Percentiles rank a stretch among this genome's conserved stretches.
Conservation (phyloP, 169 alveolate genomes). For the Eimeria sp. region DNA sequence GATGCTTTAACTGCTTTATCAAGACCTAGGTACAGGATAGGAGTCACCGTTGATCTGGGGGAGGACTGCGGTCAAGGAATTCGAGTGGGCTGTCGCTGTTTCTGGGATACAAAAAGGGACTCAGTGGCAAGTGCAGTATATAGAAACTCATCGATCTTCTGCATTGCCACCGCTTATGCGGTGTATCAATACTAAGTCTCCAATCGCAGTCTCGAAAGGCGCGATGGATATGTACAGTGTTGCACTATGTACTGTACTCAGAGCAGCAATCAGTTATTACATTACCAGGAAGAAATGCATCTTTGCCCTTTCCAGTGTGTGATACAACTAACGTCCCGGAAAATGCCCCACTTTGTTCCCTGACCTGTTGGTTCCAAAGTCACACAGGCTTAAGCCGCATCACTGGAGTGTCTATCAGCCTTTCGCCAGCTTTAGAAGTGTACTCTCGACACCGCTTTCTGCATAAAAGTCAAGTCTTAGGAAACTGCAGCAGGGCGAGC, state of each 20-base stretch:
- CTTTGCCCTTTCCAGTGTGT: not conserved
- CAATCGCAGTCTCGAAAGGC: not conserved
- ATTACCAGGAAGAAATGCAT: not conserved
- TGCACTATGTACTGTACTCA: not conserved
- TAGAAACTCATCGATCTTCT: conserved; percentile 19
- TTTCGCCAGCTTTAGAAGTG: too few relatives aligned
- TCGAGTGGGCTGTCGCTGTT: conserved; percentile 69
- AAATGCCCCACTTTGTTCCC: not conserved
- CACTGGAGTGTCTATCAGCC: too few relatives aligned
- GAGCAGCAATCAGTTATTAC: not conserved
- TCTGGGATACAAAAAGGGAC: conserved; percentile 54
- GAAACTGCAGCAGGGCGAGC: too few relatives aligned
- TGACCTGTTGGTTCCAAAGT: too few relatives aligned
- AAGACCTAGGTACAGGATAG: conserved; percentile 50
- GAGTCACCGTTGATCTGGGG: conserved; percentile 51
- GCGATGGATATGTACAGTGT: not conserved
- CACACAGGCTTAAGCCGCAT: too few relatives aligned
- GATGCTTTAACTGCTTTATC: conserved; percentile 32
- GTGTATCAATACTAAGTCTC: conserved; percentile 49
- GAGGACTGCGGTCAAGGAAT: conserved; percentile 72
- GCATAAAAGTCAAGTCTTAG: too few relatives aligned
- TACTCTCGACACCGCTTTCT: too few relatives aligned
- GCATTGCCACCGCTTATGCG: conserved; percentile 70
- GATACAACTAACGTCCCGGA: too few relatives aligned
- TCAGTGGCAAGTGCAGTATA: conserved; percentile 45